Base-by-base conservation (phyloP, 495 filamentous ascomycete species). In the Podospora pseudopauciseta region DNA sequence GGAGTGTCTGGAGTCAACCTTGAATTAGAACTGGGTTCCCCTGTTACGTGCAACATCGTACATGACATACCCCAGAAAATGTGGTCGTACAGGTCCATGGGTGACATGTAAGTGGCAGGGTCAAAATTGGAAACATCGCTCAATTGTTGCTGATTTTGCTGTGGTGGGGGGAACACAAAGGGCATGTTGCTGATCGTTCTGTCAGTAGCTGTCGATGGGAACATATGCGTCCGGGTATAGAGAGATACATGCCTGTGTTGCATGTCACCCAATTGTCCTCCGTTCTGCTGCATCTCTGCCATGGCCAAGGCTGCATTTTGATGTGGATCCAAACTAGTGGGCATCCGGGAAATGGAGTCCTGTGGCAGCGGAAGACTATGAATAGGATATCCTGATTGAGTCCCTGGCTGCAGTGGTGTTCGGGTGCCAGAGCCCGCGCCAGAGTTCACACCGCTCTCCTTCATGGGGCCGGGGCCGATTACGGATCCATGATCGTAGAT, bases 61-160 rank as follows among this genome's bases (percentile, higher is more conserved):
- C 39, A 11, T 16, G 15, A 75, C 83, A 74, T 71, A 87, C 85
- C 85, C 82, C 84, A 86, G 64, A 86, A 87, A 56, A 87, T 87
- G 3, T 82, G 85, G 69, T 87, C 84, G 69, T 86, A 87, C 19
- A 87, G 75, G 27, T 87, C 85, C 83, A 87, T 83, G 4, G 85
- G 84, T 7, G 84, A 83, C 78, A 86, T 83, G 72, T 76, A 79
- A 23, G 76, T 72, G 5, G 77, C 71, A 11, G 81, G 81, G 64
- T 84, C 82, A 23, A 83, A 79, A 16, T 75, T 73, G 27, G 72
- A 62, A 32, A 84, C 60, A n/a, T 81, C 81, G 1, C 78, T 65
- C 44, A 82, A 62, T 15, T 63, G 61, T 6, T 66, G 56, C 60
- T 82, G 76, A 53, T 82, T 70, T 2, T 77, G 69, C 20, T 69